These are phyloP conservation scores for Suillus lakei DNA, from an alignment of 768 basidiomycete genomes.

Conservation along the genomic window DNA sequence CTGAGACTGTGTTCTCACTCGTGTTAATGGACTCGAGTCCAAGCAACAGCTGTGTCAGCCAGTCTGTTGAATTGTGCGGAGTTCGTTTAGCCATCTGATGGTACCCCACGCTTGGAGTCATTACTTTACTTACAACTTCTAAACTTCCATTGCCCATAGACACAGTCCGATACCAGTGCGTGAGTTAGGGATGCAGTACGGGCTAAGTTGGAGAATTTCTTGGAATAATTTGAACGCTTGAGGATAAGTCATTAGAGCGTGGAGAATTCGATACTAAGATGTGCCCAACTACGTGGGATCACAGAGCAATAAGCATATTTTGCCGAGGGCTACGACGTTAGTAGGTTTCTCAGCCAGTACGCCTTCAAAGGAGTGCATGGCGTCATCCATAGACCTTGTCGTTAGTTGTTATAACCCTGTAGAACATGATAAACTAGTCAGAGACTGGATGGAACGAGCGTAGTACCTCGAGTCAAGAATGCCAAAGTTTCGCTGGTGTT, in stretches of 20 bases:
- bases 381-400: slow-evolving; percentile 80
- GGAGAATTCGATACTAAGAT: slow-evolving; percentile 61
- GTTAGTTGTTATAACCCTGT: slow-evolving; percentile 84
- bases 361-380: slow-evolving; percentile 79
- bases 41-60: slow-evolving; percentile 80
- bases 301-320: slow-evolving; percentile 49
- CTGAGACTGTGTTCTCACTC: slow-evolving; percentile 70
- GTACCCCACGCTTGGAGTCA: neutral
- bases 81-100: neutral
- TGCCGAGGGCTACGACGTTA: slow-evolving; percentile 88
- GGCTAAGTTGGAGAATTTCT: slow-evolving; percentile 76
- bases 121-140: slow-evolving; percentile 72
- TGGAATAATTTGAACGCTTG: slow-evolving; percentile 88
- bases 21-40: slow-evolving; percentile 88
- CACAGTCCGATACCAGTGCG: slow-evolving; percentile 96
- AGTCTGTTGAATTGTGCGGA: slow-evolving; percentile 73
- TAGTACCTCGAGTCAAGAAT: slow-evolving; percentile 67
- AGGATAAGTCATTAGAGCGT: slow-evolving; percentile 75
- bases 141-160: slow-evolving; percentile 86
- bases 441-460: slow-evolving; percentile 9
- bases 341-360: slow-evolving; percentile 80
- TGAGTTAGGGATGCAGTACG: slow-evolving; percentile 87
- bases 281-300: slow-evolving; percentile 4
- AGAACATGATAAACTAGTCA: slow-evolving; percentile 7
- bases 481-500: slow-evolving; percentile 65